Evolutionary conservation across 2,329 filamentous ascomycete genomes (phyloP), one percentile per base, ranked within the genome.

Genomic region (Nemania sp.): DNA sequence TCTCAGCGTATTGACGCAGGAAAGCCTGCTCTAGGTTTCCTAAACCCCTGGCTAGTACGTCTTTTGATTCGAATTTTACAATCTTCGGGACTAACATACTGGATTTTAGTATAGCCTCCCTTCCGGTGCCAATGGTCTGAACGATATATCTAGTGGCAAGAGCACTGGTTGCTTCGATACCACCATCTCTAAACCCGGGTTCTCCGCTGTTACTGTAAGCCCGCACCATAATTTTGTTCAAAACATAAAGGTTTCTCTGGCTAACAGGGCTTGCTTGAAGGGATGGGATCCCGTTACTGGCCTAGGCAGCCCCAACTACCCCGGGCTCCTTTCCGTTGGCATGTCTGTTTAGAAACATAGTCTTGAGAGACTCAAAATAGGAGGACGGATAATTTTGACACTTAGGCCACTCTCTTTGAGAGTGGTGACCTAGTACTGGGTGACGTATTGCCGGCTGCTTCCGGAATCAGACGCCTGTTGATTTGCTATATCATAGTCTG

Each of bases 21-120:
- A 18, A 56, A 57, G 35, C 8, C 58, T 32, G 43, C 53, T 29
- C 43, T 67, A 15, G 64, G 64, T 49, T 67, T 67, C 45, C 32
- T 67, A 15, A 67, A 67, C 58, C 64, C 64, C 24, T 57, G 29
- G 41, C 59, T 67, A 32, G 61, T 64, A 57, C 10, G 61, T 64
- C 27, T 35, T 26, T 27, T 29, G 2, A 29, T 27, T 29, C 8
- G 15, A 7, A 27, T 43, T 41, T 53, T 13, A 20, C 13, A 15
- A 20, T 41, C 11, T 15, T 11, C 3, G 13, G 35, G 3, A 41
- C 13, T 41, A 15, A 41, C 35, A 41, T 41, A 13, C 8, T 15
- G 7, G 13, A 41, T 11, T 41, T 15, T 11, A 13, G 7, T 41
- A 41, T 11, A 41, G 35, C 29, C 32, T 51, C 22, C 54, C 43